phyloP scores from a whole-genome alignment of 2,329 filamentous ascomycete species.

The Penicillium sp. region DNA sequence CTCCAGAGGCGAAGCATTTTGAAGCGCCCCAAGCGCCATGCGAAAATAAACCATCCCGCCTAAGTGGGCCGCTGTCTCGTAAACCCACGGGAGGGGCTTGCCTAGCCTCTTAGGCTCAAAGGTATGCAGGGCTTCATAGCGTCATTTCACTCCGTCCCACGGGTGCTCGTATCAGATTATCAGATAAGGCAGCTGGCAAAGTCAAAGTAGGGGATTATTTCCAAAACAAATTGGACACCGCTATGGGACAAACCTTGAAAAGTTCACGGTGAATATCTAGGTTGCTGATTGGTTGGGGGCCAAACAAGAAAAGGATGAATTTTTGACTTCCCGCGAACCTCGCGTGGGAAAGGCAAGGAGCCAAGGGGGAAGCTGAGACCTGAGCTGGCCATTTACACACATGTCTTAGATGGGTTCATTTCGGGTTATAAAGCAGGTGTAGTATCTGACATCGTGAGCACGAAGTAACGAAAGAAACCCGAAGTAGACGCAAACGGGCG shows the following conservation, averaged over 20 bases:
- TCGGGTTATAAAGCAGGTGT: background rate
- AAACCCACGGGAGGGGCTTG: background rate
- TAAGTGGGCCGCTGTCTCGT: background rate
- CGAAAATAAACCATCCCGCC: background rate
- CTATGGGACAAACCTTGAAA: no score
- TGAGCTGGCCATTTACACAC: background rate
- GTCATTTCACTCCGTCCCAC: background rate
- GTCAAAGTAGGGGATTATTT: background rate
- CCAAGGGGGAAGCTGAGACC: background rate
- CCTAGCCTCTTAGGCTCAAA: background rate
- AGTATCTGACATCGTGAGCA: background rate
- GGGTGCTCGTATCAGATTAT: background rate
- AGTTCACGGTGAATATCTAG: background rate
- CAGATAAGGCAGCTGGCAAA: background rate
- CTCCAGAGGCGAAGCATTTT: background rate
- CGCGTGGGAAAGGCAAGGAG: background rate
- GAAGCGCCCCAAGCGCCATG: background rate
- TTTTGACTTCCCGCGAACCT: background rate
- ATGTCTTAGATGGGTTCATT: background rate
- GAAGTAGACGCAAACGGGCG: conserved; percentile 4
- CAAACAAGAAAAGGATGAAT: background rate
- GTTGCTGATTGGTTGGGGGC: background rate
- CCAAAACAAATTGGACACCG: background rate
- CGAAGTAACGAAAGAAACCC: no score
- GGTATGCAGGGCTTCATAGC: background rate